Base-by-base conservation (phyloP, 1,284 basidiomycete genomes). In the Puccinia hordei region DNA sequence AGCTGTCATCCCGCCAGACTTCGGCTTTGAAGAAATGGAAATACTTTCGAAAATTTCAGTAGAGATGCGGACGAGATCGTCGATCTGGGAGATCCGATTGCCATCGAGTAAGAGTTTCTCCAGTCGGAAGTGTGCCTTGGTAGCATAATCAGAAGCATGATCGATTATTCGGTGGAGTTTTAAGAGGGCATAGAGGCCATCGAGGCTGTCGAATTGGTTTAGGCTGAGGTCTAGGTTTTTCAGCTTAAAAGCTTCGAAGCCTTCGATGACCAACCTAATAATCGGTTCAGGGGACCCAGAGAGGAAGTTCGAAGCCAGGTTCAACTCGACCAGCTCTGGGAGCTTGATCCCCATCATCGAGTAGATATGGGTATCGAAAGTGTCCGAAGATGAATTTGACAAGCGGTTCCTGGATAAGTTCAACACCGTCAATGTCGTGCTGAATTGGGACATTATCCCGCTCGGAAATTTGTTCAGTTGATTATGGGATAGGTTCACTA, bases 361-460 rank as follows among this genome's bases (percentile, higher is more conserved):
- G 27, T 15, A 30, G 35, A 63, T 8, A 41, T 63, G 35, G 61
- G 6, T 41, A 22, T 41, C 61, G 30, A 30, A 69, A n/a, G 41
- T n/a, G 12, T 53, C 22, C 33, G 51, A 73, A 41, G 38, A 73
- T 13, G 38, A 33, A 24, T 66, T 35, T 8, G 12, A 53, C 24
- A 77, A 51, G 19, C 63, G 41, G 46, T 77, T 77, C 22, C 74
- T 77, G 8, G 74, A 77, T 68, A 77, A 38, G 22, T 77, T 77
- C 61, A 77, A 53, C 22, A 30, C 30, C 24, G 59, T 66, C 27
- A 77, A 24, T 2, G 53, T 66, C 3, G 3, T n/a, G 30, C 46
- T n/a, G 5, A 68, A 55, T 22, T 30, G 27, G 53, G 35, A 2
- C n/a, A 77, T 77, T 27, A 65, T 66, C 51, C 44, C 44, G 1